Percentiles rank a stretch among this genome's conserved stretches.
Conservation (phyloP, 108 stramenopile genomes). For the Parmales sp. region DNA sequence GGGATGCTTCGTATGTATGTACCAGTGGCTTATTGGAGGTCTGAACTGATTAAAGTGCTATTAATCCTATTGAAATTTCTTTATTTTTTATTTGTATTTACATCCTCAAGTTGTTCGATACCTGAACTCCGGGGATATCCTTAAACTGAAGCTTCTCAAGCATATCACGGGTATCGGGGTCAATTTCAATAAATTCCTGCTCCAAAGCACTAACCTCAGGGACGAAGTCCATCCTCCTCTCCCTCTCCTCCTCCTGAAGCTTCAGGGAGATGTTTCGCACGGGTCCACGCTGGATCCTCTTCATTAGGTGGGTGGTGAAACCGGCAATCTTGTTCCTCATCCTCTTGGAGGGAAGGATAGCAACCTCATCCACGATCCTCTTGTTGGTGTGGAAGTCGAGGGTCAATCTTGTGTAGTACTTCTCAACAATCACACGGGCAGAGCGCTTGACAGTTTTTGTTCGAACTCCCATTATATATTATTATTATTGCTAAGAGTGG, state of each 20-base stretch:
- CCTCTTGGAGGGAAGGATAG: slow-evolving; percentile 96
- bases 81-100: slow-evolving; percentile 2
- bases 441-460: slow-evolving; percentile 99
- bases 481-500: no score
- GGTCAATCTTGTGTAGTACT: slow-evolving; percentile 97
- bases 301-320: slow-evolving; percentile 98
- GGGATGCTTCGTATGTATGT: no score
- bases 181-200: slow-evolving; percentile 86
- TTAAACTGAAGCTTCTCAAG: slow-evolving; percentile 71
- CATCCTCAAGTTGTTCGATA: slow-evolving; percentile 13
- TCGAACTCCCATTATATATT: slow-evolving; percentile 76
- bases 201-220: slow-evolving; percentile 97
- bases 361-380: slow-evolving; percentile 91
- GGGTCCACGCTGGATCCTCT: slow-evolving; percentile 97
- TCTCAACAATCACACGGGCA: slow-evolving; percentile 98
- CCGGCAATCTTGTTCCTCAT: slow-evolving; percentile 99
- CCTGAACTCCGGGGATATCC: slow-evolving; percentile 38
- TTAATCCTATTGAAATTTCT: no score
- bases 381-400: slow-evolving; percentile 99
- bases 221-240: slow-evolving; percentile 99
- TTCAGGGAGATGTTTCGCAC: slow-evolving; percentile 98
- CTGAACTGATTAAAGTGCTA: no score
- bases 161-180: slow-evolving; percentile 93
- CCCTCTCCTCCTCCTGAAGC: slow-evolving; percentile 99
- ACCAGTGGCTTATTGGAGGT: no score